Evolutionary conservation across 805 yeast species (phyloP), one percentile per base, ranked within the genome.

Genomic region (Saturnispora diversa): DNA sequence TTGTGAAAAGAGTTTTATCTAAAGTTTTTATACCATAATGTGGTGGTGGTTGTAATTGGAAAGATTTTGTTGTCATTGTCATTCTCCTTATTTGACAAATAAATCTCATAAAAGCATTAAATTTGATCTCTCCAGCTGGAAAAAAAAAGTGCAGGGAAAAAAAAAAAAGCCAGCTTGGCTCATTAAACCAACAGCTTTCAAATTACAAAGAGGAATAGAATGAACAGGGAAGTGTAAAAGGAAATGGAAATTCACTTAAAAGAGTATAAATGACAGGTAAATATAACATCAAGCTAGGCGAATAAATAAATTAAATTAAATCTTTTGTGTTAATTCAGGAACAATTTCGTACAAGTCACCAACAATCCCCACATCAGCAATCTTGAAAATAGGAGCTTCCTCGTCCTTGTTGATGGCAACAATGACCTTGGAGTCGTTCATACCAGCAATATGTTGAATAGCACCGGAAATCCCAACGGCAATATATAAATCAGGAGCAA

Each of bases 401-500:
- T 83, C 84, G 61, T 88, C 96, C 64, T 85, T 90, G 65, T 90
- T 90, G 46, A 90, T 84, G 29, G 96, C 95, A 24, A 87, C 97
- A 60, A 90, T 86, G 26, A 80, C 77, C 66, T 87, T 90, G 31
- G 96, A 75, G 59, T 90, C 97, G 64, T 88, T 90, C 97, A 90
- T 90, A 49, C 98, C 98, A 2, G 98, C 98, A 55, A 92, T 68
- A 65, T 90, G 98, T 66, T 90, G 98, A 55, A 90, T 90, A 24
- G 98, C 98, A 47, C 98, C 98, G 16, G 95, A 83, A 43, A 92
- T 76, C 48, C 98, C 98, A 31, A 88, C 78, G 3, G 97, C 97
- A 34, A 92, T 64, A 60, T 92, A 92, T 47, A 88, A 71, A 31
- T 88, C 95, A 30, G 98, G 98, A 6, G 97, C 97, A 25, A 92